phyloP scores from a whole-genome alignment of 805 yeast genomes.

The Candida dajiaensis region DNA sequence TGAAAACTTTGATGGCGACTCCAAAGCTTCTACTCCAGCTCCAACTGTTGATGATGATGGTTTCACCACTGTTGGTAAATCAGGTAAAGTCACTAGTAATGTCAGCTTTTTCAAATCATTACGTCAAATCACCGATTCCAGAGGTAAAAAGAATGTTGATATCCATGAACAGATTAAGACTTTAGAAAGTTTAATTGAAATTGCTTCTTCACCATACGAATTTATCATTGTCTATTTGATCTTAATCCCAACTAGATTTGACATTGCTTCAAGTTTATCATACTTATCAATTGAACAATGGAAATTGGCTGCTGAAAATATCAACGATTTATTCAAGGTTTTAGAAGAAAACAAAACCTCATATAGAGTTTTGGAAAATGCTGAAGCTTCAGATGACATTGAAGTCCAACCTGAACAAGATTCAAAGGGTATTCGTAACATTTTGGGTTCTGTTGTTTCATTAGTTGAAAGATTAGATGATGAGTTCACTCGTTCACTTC shows the following conservation, averaged over 20 bases:
- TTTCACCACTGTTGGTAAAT: slow-evolving; percentile 29
- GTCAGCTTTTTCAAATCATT: slow-evolving; percentile 60
- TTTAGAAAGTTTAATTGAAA: slow-evolving; percentile 52
- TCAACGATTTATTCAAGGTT: slow-evolving; percentile 54
- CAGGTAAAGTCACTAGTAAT: slow-evolving; percentile 20
- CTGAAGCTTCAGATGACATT: slow-evolving; percentile 63
- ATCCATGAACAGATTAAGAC: slow-evolving; percentile 66
- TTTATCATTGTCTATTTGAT: slow-evolving; percentile 69
- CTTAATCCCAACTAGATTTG: slow-evolving; percentile 85
- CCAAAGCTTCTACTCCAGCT: slow-evolving; percentile 21
- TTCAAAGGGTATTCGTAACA: slow-evolving; percentile 60
- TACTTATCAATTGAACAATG: slow-evolving; percentile 79
- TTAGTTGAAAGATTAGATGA: slow-evolving; percentile 92
- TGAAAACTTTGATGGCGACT: slow-evolving; percentile 53
- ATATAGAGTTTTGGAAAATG: slow-evolving; percentile 74
- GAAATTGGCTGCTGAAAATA: slow-evolving; percentile 62
- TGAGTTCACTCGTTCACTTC: slow-evolving; percentile 83
- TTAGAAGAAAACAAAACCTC: slow-evolving; percentile 54
- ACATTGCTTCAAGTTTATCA: slow-evolving; percentile 58
- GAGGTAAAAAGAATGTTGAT: slow-evolving; percentile 95
- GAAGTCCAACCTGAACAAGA: slow-evolving; percentile 63
- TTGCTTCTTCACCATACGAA: slow-evolving; percentile 63
- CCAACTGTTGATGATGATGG: slow-evolving; percentile 24
- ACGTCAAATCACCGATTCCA: slow-evolving; percentile 70
- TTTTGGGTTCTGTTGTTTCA: slow-evolving; percentile 81